Base-by-base conservation (phyloP, 208 protist genomes). In the Vickermania ingenoplastis region DNA sequence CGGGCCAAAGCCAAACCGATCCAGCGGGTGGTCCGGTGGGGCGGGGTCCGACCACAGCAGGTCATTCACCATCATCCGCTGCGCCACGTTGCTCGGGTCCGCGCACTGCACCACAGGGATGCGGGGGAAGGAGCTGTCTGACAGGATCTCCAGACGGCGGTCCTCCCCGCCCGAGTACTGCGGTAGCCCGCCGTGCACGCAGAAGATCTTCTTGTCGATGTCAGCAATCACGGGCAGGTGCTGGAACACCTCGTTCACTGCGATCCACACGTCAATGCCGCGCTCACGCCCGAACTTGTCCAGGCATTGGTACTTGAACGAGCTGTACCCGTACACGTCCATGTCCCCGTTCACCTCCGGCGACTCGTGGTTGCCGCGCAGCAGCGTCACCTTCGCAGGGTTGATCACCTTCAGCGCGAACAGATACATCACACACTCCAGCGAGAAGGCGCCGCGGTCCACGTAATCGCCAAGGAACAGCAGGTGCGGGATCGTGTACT, bases 381-480 rank as follows among this genome's bases (percentile, higher is more conserved):
- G 81, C 0, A 97, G 81, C 1, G 87, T 95, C 53, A 97, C 82
- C 77, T 92, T 95, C 14, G 74, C 51, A 0, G 92, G 92, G 50
- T 74, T 83, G 49, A 96, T 90, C 24, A 91, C 75, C 71, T 96
- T 96, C 26, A 96, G 69, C 7, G 86, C 86, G 26, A 95, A 79
- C 11, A 96, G 69, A 53, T 92, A 88, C 75, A 92, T 86, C 26
- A 96, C 74, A 29, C 82, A 91, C 75, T 96, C 86, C 13, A 96
- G 65, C 21, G 84, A 91, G 56, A 88, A 91, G 1, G 83, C 75
- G 3, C 97, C 97, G 65, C 97, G 88, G 63, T 99, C 98, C n/a
- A 99, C 97, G 73, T 99, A 99, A 76, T 99, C 97, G n/a, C 91
- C 98, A 13, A 99, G 81, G 71, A 99, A 99, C 21, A 99, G 83